Evolutionary conservation across 2,329 filamentous ascomycete species (phyloP).

Genomic region (Sporothrix mexicana): DNA sequence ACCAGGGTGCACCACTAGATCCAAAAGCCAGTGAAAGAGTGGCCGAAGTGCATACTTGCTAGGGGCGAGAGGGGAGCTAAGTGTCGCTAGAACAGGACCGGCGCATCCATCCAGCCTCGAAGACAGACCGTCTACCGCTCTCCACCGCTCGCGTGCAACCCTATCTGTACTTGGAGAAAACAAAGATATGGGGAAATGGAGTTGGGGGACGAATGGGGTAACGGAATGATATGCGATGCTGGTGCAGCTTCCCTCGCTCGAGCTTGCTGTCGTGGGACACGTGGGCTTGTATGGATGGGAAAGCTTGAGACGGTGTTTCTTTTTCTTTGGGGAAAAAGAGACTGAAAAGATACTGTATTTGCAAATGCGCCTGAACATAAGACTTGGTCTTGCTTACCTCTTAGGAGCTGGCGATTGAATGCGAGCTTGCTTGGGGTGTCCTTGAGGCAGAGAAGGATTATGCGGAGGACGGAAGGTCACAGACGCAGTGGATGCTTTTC

Average conservation of each 20-base stretch:
- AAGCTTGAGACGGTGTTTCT: no score
- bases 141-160: constrained; percentile 32
- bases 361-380: neutral
- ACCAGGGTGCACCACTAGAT: constrained; percentile 1
- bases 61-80: constrained; percentile 20
- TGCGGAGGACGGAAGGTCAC: constrained; percentile 54
- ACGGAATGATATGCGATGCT: neutral
- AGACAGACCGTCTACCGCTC: constrained; percentile 22
- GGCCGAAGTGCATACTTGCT: neutral
- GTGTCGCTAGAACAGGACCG: constrained; percentile 24
- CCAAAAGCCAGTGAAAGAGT: constrained; percentile 10
- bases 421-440: constrained; percentile 53
- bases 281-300: neutral
- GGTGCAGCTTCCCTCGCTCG: neutral
- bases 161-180: constrained; percentile 20
- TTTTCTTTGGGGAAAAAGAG: neutral
- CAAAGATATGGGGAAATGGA: constrained; percentile 6
- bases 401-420: constrained; percentile 55
- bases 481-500: constrained; percentile 56
- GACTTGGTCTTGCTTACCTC: constrained; percentile 50
- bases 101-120: constrained; percentile 25
- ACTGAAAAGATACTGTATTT: neutral
- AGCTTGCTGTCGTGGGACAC: neutral
- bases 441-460: constrained; percentile 56
- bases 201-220: constrained; percentile 9